A percentile compares a stretch with the other conserved stretches of the same genome.
These are phyloP conservation scores for Cystobasidium pallidum DNA, from an alignment of 1,284 basidiomycete species.

Conservation along the genomic window DNA sequence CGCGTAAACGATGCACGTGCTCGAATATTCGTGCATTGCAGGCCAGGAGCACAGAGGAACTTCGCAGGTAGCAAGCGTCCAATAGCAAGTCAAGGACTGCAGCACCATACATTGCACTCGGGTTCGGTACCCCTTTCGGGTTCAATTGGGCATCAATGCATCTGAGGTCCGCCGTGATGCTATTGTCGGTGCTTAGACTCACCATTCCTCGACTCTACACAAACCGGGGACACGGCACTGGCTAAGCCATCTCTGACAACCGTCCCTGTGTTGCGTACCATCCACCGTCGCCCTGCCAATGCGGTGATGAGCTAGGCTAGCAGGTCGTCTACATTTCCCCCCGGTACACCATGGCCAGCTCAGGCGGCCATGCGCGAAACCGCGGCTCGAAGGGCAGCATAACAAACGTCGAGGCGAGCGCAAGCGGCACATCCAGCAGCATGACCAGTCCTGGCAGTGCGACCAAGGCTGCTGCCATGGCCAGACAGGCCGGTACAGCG, in stretches of 20 bases:
- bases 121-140: too few species aligned
- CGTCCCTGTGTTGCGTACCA: too few species aligned
- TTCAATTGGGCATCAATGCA: too few species aligned
- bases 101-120: too few species aligned
- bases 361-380: slow-evolving; percentile 3
- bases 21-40: too few species aligned
- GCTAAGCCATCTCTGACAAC: background rate
- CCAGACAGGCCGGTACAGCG: slow-evolving; percentile 11
- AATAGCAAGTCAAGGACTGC: too few species aligned
- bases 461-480: slow-evolving; percentile 7
- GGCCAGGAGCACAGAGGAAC: too few species aligned
- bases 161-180: too few species aligned
- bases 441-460: slow-evolving; percentile 8
- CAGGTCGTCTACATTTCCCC: background rate
- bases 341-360: slow-evolving; percentile 10
- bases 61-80: too few species aligned
- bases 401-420: background rate
- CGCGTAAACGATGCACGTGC: slow-evolving; percentile 1
- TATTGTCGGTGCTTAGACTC: background rate
- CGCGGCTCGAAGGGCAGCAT: slow-evolving; percentile 8
- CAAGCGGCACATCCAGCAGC: slow-evolving; percentile 15
- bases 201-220: background rate
- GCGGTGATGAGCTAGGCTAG: background rate
- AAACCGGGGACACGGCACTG: background rate
- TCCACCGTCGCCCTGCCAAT: too few species aligned